A percentile compares a stretch with the other conserved stretches of the same genome.
Conservation (phyloP, 495 filamentous ascomycete species). For the Pseudoneurospora amorphoporcata region DNA sequence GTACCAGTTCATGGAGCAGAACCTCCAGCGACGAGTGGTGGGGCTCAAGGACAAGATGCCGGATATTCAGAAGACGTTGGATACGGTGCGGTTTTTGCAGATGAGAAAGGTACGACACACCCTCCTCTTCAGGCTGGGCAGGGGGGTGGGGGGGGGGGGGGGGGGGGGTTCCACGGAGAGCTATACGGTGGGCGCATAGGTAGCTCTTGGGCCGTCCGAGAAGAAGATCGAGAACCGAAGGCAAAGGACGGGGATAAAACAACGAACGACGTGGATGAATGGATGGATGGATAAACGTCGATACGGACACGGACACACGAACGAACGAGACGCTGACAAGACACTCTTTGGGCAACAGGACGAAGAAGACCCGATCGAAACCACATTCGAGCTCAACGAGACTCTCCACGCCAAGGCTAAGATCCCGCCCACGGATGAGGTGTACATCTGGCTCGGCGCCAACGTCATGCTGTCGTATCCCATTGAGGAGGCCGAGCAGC, state of each 20-base stretch:
- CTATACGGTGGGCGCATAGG: background rate
- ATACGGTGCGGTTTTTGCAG: slow-evolving; percentile 79
- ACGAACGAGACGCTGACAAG: background rate
- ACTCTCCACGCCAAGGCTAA: slow-evolving; percentile 85
- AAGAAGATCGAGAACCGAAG: background rate
- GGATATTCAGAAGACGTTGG: slow-evolving; percentile 94
- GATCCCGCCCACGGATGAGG: slow-evolving; percentile 76
- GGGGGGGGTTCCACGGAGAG: no score
- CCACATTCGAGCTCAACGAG: slow-evolving; percentile 93
- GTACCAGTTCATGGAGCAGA: slow-evolving; percentile 99
- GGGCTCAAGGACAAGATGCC: slow-evolving; percentile 91
- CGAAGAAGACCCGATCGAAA: slow-evolving; percentile 60
- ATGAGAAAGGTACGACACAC: slow-evolving; percentile 42
- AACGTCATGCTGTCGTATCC: slow-evolving; percentile 98
- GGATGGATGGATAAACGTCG: background rate
- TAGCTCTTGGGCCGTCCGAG: background rate
- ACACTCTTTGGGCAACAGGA: slow-evolving; percentile 12
- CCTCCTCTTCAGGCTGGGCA: background rate
- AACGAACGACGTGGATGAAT: no score
- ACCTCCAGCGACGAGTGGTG: slow-evolving; percentile 70
- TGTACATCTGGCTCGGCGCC: slow-evolving; percentile 93
- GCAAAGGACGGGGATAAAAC: background rate
- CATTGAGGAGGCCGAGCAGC: slow-evolving; percentile 69
- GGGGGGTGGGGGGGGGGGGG: no score
- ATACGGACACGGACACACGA: background rate